A percentile compares a stretch with the other conserved stretches of the same genome.
phyloP scores from a whole-genome alignment of 2,329 filamentous ascomycete genomes.

The Calcarisporium arbuscula region DNA sequence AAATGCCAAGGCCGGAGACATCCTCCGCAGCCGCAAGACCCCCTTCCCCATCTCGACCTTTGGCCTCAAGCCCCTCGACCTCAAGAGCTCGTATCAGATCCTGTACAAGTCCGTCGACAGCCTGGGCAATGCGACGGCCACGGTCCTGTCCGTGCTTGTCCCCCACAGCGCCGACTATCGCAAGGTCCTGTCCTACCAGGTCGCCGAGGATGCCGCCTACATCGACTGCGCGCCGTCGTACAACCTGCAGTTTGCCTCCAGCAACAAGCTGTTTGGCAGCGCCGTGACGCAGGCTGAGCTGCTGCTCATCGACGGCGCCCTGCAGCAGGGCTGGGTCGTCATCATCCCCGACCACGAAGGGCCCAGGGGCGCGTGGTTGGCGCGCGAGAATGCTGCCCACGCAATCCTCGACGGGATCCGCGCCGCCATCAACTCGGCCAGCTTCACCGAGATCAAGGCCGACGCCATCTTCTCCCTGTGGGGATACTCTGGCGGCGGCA shows the following conservation, averaged over 20 bases:
- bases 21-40: slow-evolving; percentile 14
- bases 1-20: slow-evolving; percentile 11
- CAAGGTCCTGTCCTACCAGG: slow-evolving; percentile 35
- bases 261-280: slow-evolving; percentile 29
- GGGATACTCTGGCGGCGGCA: slow-evolving; percentile 24
- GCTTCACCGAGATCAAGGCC: slow-evolving; percentile 21
- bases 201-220: slow-evolving; percentile 32
- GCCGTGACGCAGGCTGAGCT: slow-evolving; percentile 17
- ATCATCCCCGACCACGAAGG: slow-evolving; percentile 42
- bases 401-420: slow-evolving; percentile 37
- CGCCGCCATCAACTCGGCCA: slow-evolving; percentile 25
- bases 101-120: slow-evolving; percentile 33
- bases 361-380: slow-evolving; percentile 34
- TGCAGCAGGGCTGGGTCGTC: slow-evolving; percentile 40
- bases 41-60: slow-evolving; percentile 16
- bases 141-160: slow-evolving; percentile 32
- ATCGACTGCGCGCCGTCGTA: slow-evolving; percentile 26
- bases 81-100: slow-evolving; percentile 23
- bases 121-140: slow-evolving; percentile 25
- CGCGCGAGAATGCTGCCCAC: slow-evolving; percentile 33
- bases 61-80: slow-evolving; percentile 8
- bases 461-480: slow-evolving; percentile 36
- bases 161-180: slow-evolving; percentile 21
- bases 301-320: slow-evolving; percentile 16
- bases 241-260: slow-evolving; percentile 14